Conservation (phyloP, 805 yeast genomes). For the Pichia ethanolica region DNA sequence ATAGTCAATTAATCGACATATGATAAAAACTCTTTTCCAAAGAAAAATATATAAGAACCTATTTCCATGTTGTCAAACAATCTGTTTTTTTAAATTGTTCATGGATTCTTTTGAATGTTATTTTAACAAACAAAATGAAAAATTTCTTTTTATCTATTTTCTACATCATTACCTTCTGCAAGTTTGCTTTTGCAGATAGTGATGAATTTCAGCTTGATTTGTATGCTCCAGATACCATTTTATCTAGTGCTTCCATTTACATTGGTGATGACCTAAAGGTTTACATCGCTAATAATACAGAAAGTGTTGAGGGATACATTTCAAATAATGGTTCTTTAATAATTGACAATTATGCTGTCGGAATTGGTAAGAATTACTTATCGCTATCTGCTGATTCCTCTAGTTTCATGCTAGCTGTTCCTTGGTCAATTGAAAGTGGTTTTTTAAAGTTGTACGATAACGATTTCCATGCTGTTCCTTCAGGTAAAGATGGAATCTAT, state of each 20-base stretch:
- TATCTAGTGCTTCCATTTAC: neutral
- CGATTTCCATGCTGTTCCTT: neutral
- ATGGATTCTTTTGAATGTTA: no score
- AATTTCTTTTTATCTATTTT: no score
- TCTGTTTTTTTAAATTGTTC: no score
- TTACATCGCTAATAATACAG: neutral
- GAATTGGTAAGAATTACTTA: neutral
- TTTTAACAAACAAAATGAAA: no score
- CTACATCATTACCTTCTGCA: no score
- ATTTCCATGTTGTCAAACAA: no score
- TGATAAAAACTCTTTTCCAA: no score
- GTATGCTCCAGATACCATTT: neutral
- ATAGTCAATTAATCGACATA: no score
- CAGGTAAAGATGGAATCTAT: neutral
- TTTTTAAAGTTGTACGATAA: neutral
- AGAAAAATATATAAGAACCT: no score
- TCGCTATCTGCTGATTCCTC: neutral
- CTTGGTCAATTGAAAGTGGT: neutral
- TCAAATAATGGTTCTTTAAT: neutral
- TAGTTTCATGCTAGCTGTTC: neutral
- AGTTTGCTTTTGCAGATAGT: no score
- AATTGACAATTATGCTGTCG: neutral
- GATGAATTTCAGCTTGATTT: neutral
- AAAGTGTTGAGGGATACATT: neutral
- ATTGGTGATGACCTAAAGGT: neutral